These are phyloP conservation scores for Aspergillaceae sp. DNA, from an alignment of 2,329 filamentous ascomycete genomes.

Conservation along the genomic window DNA sequence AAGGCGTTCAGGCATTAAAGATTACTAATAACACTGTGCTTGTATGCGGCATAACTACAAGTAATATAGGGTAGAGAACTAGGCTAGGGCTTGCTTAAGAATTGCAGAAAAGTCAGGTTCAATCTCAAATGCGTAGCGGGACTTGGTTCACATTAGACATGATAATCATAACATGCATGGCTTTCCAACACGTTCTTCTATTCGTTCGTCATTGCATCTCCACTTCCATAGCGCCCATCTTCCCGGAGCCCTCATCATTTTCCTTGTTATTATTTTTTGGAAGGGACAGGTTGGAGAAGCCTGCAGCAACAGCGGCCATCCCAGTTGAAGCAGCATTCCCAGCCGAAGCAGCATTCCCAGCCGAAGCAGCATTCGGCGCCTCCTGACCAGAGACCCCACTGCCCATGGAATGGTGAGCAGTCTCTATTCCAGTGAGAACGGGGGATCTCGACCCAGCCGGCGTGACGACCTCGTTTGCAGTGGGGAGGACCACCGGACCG, in stretches of 20 bases:
- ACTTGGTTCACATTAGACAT: too few species aligned
- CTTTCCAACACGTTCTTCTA: background rate
- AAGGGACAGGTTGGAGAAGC: constrained; percentile 39
- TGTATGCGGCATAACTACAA: too few species aligned
- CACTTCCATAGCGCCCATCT: constrained; percentile 35
- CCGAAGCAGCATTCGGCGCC: constrained; percentile 20
- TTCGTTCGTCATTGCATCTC: constrained; percentile 40
- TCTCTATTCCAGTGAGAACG: constrained; percentile 53
- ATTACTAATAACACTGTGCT: background rate
- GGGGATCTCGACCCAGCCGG: constrained; percentile 28
- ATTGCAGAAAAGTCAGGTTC: too few species aligned
- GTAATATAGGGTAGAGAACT: too few species aligned
- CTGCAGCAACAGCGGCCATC: constrained; percentile 37
- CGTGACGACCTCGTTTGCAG: constrained; percentile 12
- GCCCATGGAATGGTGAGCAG: constrained; percentile 47
- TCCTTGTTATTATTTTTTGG: constrained; percentile 23
- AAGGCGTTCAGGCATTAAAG: constrained; percentile 4
- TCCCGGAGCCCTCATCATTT: constrained; percentile 16
- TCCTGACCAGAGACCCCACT: constrained; percentile 28
- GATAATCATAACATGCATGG: too few species aligned
- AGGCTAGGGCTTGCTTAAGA: too few species aligned
- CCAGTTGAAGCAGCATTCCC: constrained; percentile 22
- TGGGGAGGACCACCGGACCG: constrained; percentile 37
- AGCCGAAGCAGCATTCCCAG: constrained; percentile 22
- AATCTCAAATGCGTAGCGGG: too few species aligned